These are phyloP conservation scores for Cyberlindnera maclurae DNA, from an alignment of 805 yeast species.

Conservation along the genomic window DNA sequence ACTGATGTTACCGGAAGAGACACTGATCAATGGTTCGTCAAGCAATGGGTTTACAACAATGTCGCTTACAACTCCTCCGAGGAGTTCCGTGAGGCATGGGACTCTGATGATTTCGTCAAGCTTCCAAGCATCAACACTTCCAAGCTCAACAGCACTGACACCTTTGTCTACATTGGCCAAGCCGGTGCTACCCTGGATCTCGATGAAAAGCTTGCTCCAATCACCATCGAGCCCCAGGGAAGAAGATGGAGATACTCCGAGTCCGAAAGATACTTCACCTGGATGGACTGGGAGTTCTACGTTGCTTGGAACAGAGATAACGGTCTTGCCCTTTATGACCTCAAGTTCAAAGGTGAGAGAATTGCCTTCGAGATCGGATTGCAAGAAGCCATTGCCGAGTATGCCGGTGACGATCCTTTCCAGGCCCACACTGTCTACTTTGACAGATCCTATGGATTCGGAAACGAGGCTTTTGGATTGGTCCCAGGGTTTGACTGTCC, in stretches of 20 bases:
- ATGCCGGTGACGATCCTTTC: constrained; percentile 26
- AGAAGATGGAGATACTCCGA: constrained; percentile 23
- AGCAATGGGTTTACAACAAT: constrained; percentile 21
- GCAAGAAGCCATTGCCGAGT: constrained; percentile 27
- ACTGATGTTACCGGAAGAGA: constrained; percentile 21
- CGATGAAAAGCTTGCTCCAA: constrained; percentile 22
- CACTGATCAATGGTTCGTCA: constrained; percentile 7
- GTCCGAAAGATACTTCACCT: constrained; percentile 22
- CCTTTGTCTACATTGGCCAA: constrained; percentile 7
- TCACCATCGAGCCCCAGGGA: constrained; percentile 22
- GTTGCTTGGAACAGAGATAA: constrained; percentile 22
- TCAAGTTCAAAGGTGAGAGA: constrained; percentile 26
- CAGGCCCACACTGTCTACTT: constrained; percentile 22
- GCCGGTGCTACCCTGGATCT: constrained; percentile 17
- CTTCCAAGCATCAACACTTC: constrained; percentile 11
- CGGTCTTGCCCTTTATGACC: constrained; percentile 21
- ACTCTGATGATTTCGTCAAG: constrained; percentile 15
- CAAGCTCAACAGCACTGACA: constrained; percentile 7
- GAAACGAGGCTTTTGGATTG: constrained; percentile 25
- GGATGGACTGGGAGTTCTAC: constrained; percentile 27
- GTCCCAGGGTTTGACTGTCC: constrained; percentile 27
- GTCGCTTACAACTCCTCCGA: constrained; percentile 18
- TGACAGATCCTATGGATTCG: constrained; percentile 24
- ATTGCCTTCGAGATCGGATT: constrained; percentile 22
- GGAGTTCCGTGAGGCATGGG: constrained; percentile 27